These are phyloP conservation scores for Puccinia horiana DNA, from an alignment of 1,284 basidiomycete species.

Conservation along the genomic window DNA sequence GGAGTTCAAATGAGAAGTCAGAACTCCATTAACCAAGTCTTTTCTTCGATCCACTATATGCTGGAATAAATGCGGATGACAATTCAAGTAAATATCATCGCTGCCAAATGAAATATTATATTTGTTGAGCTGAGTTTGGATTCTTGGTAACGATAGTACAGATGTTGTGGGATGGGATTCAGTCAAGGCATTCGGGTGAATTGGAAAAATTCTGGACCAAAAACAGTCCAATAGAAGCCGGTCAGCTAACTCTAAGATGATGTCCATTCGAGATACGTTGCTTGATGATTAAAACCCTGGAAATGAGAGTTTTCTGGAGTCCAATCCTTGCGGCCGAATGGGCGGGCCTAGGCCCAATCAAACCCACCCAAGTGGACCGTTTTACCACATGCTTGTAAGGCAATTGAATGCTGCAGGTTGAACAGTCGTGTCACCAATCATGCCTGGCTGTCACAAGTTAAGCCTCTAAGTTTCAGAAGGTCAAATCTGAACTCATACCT, in stretches of 20 bases:
- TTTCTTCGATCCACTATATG: not conserved
- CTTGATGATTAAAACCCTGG: not conserved
- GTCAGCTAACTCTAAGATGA: conserved; percentile 23
- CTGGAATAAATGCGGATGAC: not conserved
- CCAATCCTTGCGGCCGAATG: no score
- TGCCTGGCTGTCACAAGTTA: no score
- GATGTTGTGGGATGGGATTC: not conserved
- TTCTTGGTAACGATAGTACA: not conserved
- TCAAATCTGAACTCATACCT: no score
- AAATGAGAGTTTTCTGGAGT: no score
- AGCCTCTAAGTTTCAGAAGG: no score
- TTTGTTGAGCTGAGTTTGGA: not conserved
- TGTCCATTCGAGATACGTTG: conserved; percentile 12
- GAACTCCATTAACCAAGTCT: not conserved
- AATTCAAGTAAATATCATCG: not conserved
- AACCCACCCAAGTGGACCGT: no score
- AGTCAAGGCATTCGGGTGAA: not conserved
- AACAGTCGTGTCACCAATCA: no score
- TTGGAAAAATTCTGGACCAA: conserved; percentile 13
- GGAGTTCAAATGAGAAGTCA: not conserved
- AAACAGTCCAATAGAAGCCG: conserved; percentile 9
- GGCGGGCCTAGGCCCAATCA: no score
- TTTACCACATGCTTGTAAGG: no score
- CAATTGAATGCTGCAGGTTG: no score
- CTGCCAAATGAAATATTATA: not conserved